These are phyloP conservation scores for Blastocystis sp. DNA, from an alignment of 352 stramenopile genomes.

Conservation along the genomic window DNA sequence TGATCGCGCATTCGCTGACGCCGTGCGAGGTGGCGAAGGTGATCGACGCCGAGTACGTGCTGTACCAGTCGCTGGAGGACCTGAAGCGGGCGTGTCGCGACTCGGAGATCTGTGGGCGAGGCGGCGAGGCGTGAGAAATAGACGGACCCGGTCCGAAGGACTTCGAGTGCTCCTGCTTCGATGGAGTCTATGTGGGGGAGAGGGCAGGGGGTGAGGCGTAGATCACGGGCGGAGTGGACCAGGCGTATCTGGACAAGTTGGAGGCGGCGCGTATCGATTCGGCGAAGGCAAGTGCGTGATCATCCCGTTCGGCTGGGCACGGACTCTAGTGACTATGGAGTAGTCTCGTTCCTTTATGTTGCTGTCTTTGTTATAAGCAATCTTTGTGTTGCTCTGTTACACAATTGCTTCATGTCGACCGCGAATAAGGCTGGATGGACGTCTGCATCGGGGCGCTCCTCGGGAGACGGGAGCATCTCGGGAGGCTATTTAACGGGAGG, in stretches of 20 bases:
- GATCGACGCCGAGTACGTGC: conserved; percentile 90
- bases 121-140: conserved; percentile 73
- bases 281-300: conserved; percentile 75
- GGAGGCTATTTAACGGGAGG: conserved; percentile 25
- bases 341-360: background rate
- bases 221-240: conserved; percentile 35
- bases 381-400: background rate
- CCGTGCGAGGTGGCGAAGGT: conserved; percentile 88
- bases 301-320: too few species aligned
- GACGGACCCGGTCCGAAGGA: conserved; percentile 76
- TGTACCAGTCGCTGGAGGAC: conserved; percentile 86
- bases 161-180: conserved; percentile 95
- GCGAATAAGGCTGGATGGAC: conserved; percentile 13
- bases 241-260: conserved; percentile 80
- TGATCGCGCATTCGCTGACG: conserved; percentile 91
- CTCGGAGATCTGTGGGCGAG: conserved; percentile 52
- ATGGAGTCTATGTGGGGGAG: conserved; percentile 86
- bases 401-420: background rate
- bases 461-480: conserved; percentile 2
- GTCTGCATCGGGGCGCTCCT: background rate
- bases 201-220: background rate
- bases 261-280: conserved; percentile 80
- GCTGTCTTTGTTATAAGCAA: background rate
- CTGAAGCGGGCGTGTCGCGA: conserved; percentile 80
- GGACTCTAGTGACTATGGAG: conserved; percentile 69